A percentile compares a stretch with the other conserved stretches of the same genome.
These are phyloP conservation scores for Thraustochytrium sp. DNA, from an alignment of 352 stramenopile genomes.

Conservation along the genomic window DNA sequence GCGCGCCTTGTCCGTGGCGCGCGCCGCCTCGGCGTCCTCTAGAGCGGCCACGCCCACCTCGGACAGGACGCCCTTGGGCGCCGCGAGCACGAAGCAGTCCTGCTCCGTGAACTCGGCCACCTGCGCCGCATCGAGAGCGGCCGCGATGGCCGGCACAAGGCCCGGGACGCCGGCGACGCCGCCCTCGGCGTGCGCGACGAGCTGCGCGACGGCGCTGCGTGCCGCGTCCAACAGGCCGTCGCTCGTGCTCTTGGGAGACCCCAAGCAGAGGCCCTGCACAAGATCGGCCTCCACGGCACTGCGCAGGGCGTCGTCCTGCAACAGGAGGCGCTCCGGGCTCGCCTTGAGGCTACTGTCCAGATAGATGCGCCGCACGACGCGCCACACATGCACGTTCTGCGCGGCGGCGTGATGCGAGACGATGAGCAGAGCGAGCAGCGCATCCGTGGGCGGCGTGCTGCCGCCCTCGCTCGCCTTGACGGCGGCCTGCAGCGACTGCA, in stretches of 20 bases:
- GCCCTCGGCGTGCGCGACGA: not conserved
- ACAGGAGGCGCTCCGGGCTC: not conserved
- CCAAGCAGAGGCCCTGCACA: slow-evolving; percentile 8
- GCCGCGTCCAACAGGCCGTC: not conserved
- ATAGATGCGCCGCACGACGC: not conserved
- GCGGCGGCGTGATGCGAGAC: not conserved
- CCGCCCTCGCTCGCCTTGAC: not conserved
- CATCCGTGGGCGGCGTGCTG: not conserved
- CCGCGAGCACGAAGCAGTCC: not conserved
- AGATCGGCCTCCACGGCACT: not conserved
- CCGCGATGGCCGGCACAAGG: not conserved
- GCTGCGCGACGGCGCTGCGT: not conserved
- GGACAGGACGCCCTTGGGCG: not conserved
- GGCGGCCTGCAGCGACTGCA: not conserved
- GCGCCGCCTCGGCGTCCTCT: not conserved
- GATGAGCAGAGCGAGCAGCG: not conserved
- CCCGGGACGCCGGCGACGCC: not conserved
- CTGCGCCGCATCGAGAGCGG: not conserved
- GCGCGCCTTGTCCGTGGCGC: not conserved
- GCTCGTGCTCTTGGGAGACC: not conserved
- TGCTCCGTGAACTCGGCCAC: not conserved
- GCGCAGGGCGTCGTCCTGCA: not conserved
- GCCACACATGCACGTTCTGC: not conserved
- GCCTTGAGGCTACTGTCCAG: not conserved
- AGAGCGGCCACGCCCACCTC: slow-evolving; percentile 7